A percentile compares a stretch with the other conserved stretches of the same genome.
Conservation (phyloP, 306 rosid species). For the Fragaria nilgerrensis region DNA sequence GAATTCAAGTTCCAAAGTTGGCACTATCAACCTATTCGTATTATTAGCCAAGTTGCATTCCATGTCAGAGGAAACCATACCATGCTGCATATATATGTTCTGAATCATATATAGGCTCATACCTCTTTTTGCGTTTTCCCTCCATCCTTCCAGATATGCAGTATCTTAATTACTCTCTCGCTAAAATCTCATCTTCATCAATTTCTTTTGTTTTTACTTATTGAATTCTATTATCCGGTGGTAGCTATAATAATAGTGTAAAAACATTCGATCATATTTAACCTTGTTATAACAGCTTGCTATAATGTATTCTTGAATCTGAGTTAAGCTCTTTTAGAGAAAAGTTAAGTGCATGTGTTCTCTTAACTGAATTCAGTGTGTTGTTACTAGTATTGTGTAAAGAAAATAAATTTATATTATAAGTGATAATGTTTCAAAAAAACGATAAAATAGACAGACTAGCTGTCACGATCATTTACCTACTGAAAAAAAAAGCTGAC, state of each 20-base stretch:
- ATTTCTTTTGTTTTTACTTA: neutral
- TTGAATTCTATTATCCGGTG: too few relatives aligned
- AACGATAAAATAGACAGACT: neutral
- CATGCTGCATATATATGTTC: neutral
- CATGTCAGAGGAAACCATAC: neutral
- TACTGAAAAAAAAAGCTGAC: neutral
- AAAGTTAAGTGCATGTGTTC: too few relatives aligned
- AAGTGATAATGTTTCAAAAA: neutral
- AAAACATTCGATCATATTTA: too few relatives aligned
- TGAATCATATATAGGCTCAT: neutral
- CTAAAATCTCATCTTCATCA: neutral
- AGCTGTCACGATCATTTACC: neutral
- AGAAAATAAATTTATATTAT: too few relatives aligned
- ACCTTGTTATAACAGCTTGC: neutral
- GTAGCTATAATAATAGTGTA: too few relatives aligned
- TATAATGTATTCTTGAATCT: too few relatives aligned
- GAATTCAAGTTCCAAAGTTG: neutral
- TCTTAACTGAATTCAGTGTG: too few relatives aligned
- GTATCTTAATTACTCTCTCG: neutral
- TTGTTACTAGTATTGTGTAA: too few relatives aligned
- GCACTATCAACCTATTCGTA: neutral
- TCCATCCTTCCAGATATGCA: neutral
- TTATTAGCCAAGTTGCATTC: neutral
- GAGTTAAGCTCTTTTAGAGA: too few relatives aligned
- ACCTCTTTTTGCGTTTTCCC: neutral